These are phyloP conservation scores for Petunia axillaris DNA, from an alignment of 257 asterid genomes.

Conservation along the genomic window DNA sequence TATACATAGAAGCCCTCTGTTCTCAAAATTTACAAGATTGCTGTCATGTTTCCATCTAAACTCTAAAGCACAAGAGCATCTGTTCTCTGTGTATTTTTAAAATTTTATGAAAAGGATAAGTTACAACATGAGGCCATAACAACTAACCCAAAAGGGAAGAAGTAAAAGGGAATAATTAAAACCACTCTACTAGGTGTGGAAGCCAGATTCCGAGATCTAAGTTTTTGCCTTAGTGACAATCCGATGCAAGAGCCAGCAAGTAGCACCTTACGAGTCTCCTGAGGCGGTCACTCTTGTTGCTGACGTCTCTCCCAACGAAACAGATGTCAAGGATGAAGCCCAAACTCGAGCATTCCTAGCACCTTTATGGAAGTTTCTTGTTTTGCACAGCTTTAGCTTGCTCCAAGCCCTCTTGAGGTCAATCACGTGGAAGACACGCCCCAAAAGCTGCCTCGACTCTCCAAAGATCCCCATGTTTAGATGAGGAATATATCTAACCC, in stretches of 20 bases:
- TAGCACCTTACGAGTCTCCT: slow-evolving; percentile 34
- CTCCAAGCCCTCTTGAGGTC: slow-evolving; percentile 67
- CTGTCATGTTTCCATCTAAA: slow-evolving; percentile 25
- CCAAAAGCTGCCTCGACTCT: slow-evolving; percentile 63
- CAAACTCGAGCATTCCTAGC: slow-evolving; percentile 76
- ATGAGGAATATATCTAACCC: slow-evolving; percentile 64
- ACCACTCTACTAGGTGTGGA: slow-evolving; percentile 23
- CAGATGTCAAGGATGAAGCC: slow-evolving; percentile 83
- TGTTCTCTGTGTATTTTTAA: slow-evolving; percentile 3
- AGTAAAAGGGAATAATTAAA: neutral
- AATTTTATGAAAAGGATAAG: slow-evolving; percentile 11
- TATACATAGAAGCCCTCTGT: slow-evolving; percentile 18
- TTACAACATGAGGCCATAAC: slow-evolving; percentile 12
- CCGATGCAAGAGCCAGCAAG: slow-evolving; percentile 17
- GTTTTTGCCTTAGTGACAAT: slow-evolving; percentile 22
- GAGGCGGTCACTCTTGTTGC: slow-evolving; percentile 49
- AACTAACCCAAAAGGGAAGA: slow-evolving; percentile 2
- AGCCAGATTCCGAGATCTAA: slow-evolving; percentile 19
- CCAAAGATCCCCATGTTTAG: slow-evolving; percentile 60
- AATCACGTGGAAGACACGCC: slow-evolving; percentile 56
- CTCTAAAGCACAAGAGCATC: slow-evolving; percentile 10
- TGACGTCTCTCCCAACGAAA: slow-evolving; percentile 64
- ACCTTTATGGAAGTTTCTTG: slow-evolving; percentile 64
- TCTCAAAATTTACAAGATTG: slow-evolving; percentile 22
- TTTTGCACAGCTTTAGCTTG: slow-evolving; percentile 58